Conservation (phyloP, 495 filamentous ascomycete species). For the Amniculicola lignicola region DNA sequence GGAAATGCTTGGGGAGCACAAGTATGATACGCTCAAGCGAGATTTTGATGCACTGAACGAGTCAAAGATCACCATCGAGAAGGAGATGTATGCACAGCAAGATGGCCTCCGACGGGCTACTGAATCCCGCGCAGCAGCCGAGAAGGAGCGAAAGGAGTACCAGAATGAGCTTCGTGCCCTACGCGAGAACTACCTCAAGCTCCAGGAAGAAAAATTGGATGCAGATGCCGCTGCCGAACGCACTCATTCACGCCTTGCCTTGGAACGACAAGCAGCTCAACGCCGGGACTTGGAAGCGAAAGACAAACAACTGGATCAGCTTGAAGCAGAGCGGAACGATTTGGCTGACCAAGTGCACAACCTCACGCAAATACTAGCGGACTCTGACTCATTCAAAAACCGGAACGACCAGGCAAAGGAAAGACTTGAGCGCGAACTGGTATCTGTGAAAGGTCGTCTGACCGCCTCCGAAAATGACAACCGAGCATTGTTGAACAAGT, state of each 20-base stretch:
- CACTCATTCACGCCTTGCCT: constrained; percentile 69
- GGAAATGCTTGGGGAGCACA: constrained; percentile 85
- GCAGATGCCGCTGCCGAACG: constrained; percentile 79
- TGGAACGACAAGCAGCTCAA: constrained; percentile 75
- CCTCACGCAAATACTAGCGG: constrained; percentile 75
- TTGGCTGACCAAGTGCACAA: constrained; percentile 74
- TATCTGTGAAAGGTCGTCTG: constrained; percentile 85
- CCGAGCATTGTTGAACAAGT: constrained; percentile 87
- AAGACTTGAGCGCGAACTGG: constrained; percentile 85
- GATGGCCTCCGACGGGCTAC: constrained; percentile 86
- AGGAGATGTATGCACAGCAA: constrained; percentile 97
- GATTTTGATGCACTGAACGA: constrained; percentile 88
- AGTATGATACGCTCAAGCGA: constrained; percentile 71
- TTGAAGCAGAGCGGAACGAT: constrained; percentile 70
- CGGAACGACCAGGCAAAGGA: constrained; percentile 92
- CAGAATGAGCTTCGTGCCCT: constrained; percentile 80
- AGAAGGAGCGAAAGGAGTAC: constrained; percentile 83
- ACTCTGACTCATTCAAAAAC: constrained; percentile 81
- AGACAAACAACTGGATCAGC: constrained; percentile 64
- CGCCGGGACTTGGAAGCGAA: constrained; percentile 75
- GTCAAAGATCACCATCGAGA: constrained; percentile 95
- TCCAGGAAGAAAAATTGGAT: constrained; percentile 78
- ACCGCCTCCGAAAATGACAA: constrained; percentile 97
- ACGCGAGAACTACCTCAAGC: constrained; percentile 73
- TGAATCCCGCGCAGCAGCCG: constrained; percentile 71